Percentiles rank a stretch among this genome's conserved stretches.
phyloP scores from a whole-genome alignment of 2,329 filamentous ascomycete species.

The Trichoderma afroharzianum region DNA sequence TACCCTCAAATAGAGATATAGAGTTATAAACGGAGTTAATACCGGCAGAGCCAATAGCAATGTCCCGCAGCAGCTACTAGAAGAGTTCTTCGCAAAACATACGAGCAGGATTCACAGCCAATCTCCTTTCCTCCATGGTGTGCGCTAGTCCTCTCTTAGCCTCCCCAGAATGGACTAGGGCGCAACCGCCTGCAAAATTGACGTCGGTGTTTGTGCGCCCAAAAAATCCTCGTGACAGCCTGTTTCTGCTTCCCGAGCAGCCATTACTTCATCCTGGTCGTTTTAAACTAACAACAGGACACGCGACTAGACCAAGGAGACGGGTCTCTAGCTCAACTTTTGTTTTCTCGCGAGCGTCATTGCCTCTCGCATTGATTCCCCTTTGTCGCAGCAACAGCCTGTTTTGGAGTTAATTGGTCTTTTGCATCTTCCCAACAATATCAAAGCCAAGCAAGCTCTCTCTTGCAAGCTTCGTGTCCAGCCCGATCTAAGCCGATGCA shows the following conservation, averaged over 20 bases:
- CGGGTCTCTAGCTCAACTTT: background rate
- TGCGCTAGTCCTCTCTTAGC: background rate
- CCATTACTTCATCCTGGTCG: background rate
- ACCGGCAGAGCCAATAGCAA: background rate
- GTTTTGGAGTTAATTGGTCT: background rate
- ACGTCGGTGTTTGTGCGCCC: constrained; percentile 9
- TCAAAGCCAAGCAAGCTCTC: no score
- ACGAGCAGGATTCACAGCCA: background rate
- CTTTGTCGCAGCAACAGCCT: background rate
- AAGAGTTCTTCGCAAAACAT: background rate
- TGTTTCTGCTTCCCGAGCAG: background rate
- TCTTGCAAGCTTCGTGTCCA: background rate
- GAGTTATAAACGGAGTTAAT: background rate
- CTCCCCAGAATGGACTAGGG: background rate
- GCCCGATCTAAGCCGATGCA: background rate
- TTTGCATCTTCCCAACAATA: background rate
- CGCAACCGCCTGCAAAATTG: background rate
- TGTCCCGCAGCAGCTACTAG: background rate
- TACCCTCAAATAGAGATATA: background rate
- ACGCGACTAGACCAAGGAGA: constrained; percentile 1
- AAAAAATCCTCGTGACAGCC: constrained; percentile 13
- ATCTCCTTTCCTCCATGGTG: background rate
- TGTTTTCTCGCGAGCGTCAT: background rate
- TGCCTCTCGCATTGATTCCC: background rate
- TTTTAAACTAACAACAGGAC: background rate